Evolutionary conservation across 2,329 filamentous ascomycete genomes (phyloP).

Genomic region (Diplocarpon mali): DNA sequence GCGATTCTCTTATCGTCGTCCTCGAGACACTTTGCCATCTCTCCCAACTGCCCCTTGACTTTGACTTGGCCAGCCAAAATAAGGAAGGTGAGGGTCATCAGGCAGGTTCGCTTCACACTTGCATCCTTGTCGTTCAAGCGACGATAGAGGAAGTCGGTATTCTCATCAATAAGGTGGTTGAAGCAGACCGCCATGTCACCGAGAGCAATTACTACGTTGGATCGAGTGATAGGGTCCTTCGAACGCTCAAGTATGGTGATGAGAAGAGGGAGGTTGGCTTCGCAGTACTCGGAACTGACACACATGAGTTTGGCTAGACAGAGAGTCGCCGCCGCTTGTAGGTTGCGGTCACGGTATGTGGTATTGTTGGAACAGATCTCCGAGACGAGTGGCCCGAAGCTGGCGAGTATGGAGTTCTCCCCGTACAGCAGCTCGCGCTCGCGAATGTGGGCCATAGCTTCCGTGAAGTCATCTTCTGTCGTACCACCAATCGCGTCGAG

Average conservation of each 20-base stretch:
- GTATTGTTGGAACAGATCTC: conserved; percentile 96
- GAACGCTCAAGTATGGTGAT: conserved; percentile 98
- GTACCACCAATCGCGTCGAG: conserved; percentile 94
- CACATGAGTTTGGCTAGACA: conserved; percentile 99
- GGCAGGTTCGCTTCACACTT: conserved; percentile 89
- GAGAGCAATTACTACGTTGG: conserved; percentile 91
- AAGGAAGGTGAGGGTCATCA: conserved; percentile 97
- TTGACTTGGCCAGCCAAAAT: conserved; percentile 97
- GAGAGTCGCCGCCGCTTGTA: conserved; percentile 86
- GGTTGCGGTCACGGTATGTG: conserved; percentile 74
- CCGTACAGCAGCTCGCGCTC: conserved; percentile 79
- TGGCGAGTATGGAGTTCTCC: conserved; percentile 69
- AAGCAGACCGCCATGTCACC: conserved; percentile 99
- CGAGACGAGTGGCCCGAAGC: conserved; percentile 82
- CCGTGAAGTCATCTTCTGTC: conserved; percentile 86
- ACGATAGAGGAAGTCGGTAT: conserved; percentile 95
- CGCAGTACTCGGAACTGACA: conserved; percentile 92
- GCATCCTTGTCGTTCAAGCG: conserved; percentile 79
- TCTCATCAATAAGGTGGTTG: conserved; percentile 98
- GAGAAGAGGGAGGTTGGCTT: conserved; percentile 79
- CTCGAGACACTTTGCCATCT: conserved; percentile 98
- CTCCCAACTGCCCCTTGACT: conserved; percentile 94
- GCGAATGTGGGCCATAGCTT: conserved; percentile 74
- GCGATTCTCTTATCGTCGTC: conserved; percentile 91
- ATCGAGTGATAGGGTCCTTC: conserved; percentile 81